Percentiles rank a stretch among this genome's conserved stretches.
Evolutionary conservation across 148 eudicot species (phyloP).

Genomic region (Gaultheria prostrata): DNA sequence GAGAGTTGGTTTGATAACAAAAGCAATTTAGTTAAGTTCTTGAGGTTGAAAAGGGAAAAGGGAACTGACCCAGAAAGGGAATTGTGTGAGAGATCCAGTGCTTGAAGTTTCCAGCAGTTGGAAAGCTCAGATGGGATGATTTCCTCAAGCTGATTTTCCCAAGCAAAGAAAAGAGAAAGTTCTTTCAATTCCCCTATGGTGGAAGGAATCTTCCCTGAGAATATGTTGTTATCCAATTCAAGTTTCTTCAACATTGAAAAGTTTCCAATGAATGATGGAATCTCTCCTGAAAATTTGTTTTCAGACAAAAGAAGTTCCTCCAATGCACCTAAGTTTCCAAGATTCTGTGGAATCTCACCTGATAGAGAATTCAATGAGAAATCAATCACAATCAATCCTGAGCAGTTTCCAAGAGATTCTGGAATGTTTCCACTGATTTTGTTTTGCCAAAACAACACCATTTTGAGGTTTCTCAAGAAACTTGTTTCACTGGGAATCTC

Average conservation of each 20-base stretch:
- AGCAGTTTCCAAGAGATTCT: constrained; percentile 28
- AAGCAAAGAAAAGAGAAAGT: constrained; percentile 34
- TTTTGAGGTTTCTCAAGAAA: constrained; percentile 25
- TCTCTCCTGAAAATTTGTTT: constrained; percentile 26
- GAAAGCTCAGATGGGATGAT: constrained; percentile 32
- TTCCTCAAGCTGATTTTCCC: constrained; percentile 39
- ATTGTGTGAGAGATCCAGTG: constrained; percentile 35
- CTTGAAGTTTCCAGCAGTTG: constrained; percentile 33
- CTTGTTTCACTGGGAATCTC: constrained; percentile 25
- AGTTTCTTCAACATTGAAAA: constrained; percentile 31
- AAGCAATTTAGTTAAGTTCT: constrained; percentile 30
- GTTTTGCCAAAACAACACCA: constrained; percentile 36
- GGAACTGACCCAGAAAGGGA: constrained; percentile 35
- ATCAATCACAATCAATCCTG: constrained; percentile 26
- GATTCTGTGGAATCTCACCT: constrained; percentile 26
- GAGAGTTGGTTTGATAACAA: constrained; percentile 36
- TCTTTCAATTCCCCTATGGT: constrained; percentile 29
- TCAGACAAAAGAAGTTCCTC: constrained; percentile 38
- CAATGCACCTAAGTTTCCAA: constrained; percentile 21
- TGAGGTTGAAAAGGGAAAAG: constrained; percentile 24
- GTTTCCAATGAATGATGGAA: constrained; percentile 32
- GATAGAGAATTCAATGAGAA: constrained; percentile 34
- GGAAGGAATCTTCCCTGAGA: constrained; percentile 33
- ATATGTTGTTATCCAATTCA: constrained; percentile 34
- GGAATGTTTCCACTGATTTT: constrained; percentile 34